Evolutionary conservation across 805 yeast genomes (phyloP).

Genomic region (Tetrapisispora nanseiensis): DNA sequence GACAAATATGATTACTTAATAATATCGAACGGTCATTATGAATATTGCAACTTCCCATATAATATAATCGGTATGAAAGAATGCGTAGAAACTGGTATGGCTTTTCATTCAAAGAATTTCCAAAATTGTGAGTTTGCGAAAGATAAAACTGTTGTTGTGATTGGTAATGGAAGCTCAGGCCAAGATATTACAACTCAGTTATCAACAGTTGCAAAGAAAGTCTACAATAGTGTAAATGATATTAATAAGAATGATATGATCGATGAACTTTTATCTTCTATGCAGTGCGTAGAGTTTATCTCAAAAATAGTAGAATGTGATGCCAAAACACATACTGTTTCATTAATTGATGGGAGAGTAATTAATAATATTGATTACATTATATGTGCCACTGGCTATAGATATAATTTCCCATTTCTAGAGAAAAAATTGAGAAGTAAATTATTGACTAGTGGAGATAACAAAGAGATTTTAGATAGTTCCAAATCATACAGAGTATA

Average conservation of each 20-base stretch:
- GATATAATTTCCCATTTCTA: conserved; percentile 37
- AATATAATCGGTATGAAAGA: conserved; percentile 31
- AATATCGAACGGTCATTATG: conserved; percentile 37
- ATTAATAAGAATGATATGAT: conserved; percentile 30
- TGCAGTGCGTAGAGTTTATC: conserved; percentile 6
- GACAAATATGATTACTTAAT: conserved; percentile 33
- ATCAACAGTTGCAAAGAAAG: conserved; percentile 22
- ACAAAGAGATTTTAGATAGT: not conserved
- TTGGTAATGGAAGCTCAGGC: conserved; percentile 38
- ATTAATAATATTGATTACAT: conserved; percentile 31
- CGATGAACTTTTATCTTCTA: conserved; percentile 2
- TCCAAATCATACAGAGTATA: conserved; percentile 15
- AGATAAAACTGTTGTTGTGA: conserved; percentile 28
- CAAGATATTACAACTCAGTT: conserved; percentile 37
- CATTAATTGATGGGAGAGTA: conserved; percentile 27
- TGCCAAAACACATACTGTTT: conserved; percentile 17
- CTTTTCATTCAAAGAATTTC: conserved; percentile 34
- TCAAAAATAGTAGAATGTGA: conserved; percentile 28
- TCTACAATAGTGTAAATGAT: conserved; percentile 48
- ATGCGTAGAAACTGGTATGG: conserved; percentile 27
- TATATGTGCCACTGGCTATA: conserved; percentile 44
- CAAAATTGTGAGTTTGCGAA: conserved; percentile 26
- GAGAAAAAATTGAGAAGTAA: conserved; percentile 20
- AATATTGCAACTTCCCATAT: conserved; percentile 32
- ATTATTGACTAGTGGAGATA: conserved; percentile 3